Conservation (phyloP, 345 rosid species). For the Syzygium jambos region DNA sequence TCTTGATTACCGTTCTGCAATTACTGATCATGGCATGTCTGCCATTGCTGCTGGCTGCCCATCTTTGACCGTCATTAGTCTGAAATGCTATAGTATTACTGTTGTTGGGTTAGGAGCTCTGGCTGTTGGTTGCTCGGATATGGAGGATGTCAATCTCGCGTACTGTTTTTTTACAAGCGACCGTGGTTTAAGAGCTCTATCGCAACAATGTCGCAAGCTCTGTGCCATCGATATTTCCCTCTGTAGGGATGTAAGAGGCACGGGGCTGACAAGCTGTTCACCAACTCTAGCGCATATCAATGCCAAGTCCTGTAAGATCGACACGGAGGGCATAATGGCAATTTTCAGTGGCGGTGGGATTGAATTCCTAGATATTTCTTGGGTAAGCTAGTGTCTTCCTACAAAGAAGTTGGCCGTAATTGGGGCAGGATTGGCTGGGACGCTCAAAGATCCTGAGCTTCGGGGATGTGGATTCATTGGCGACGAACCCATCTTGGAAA, state of each 20-base stretch:
- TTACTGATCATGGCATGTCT: constrained; percentile 52
- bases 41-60: constrained; percentile 45
- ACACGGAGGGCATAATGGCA: constrained; percentile 39
- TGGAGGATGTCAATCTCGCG: constrained; percentile 48
- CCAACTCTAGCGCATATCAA: constrained; percentile 39
- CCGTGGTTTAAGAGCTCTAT: constrained; percentile 31
- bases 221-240: constrained; percentile 40
- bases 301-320: constrained; percentile 48
- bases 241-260: constrained; percentile 41
- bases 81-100: constrained; percentile 44
- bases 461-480: constrained; percentile 51
- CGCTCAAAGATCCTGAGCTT: constrained; percentile 51
- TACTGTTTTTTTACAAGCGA: constrained; percentile 48
- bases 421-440: constrained; percentile 42
- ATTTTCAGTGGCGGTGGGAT: constrained; percentile 68
- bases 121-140: constrained; percentile 27
- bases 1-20: constrained; percentile 56
- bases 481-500: constrained; percentile 54
- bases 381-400: constrained; percentile 9
- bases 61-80: constrained; percentile 36
- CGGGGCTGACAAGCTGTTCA: constrained; percentile 53
- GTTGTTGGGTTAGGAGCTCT: constrained; percentile 47
- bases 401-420: constrained; percentile 30
- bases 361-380: constrained; percentile 40
- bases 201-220: constrained; percentile 40